Evolutionary conservation across 192 early-diverging fungal species (phyloP).

Genomic region (Spizellomyces punctatus): DNA sequence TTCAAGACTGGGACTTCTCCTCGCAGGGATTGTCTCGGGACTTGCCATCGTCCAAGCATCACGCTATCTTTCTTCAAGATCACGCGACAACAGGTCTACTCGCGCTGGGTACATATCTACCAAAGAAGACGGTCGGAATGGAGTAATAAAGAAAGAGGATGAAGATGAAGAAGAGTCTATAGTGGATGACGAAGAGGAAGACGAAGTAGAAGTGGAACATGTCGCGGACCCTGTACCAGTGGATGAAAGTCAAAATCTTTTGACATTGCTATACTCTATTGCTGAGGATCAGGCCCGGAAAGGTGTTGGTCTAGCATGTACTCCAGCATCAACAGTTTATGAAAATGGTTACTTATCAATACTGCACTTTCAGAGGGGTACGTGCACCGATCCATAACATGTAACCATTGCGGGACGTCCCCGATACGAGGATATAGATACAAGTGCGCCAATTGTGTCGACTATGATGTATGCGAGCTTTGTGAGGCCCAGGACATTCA

Average conservation of each 20-base stretch:
- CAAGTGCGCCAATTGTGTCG: conserved; percentile 93
- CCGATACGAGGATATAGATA: conserved; percentile 90
- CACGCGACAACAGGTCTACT: no score
- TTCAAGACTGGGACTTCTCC: no score
- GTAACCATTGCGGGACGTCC: conserved; percentile 83
- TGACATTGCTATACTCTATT: conserved; percentile 80
- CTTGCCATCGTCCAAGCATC: no score
- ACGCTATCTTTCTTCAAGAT: no score
- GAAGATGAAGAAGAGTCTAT: not conserved
- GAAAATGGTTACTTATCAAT: not conserved
- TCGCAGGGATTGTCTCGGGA: no score
- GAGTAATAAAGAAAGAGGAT: no score
- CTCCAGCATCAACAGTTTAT: not conserved
- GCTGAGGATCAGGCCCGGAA: conserved; percentile 84
- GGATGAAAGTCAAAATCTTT: conserved; percentile 67
- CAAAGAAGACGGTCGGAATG: no score
- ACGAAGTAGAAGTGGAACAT: not conserved
- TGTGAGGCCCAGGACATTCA: conserved; percentile 88
- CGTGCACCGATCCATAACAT: conserved; percentile 84
- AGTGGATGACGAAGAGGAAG: conserved; percentile 1
- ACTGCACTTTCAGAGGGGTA: conserved; percentile 47
- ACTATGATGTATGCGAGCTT: conserved; percentile 88
- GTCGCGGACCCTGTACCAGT: not conserved
- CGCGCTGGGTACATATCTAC: no score
- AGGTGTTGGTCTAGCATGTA: conserved; percentile 50